Conservation (phyloP, 768 basidiomycete genomes). For the Lactarius deliciosus region DNA sequence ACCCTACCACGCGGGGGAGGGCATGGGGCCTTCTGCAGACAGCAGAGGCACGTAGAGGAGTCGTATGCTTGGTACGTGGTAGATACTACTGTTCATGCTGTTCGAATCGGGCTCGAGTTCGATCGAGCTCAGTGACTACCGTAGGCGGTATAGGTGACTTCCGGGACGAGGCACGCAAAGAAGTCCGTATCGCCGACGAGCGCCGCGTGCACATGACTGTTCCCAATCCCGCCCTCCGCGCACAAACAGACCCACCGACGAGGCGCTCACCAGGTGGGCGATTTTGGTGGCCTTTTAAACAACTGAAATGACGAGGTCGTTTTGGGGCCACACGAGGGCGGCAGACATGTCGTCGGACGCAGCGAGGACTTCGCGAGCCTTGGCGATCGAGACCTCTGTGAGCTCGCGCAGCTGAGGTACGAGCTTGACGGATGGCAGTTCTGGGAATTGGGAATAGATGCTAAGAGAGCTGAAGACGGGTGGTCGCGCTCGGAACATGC, state of each 20-base stretch:
- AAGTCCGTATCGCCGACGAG: constrained; percentile 98
- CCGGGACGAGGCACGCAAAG: constrained; percentile 71
- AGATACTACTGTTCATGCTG: too few relatives aligned
- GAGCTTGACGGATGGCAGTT: too few relatives aligned
- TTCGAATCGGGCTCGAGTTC: too few relatives aligned
- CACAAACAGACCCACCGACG: constrained; percentile 74
- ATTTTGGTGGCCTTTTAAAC: constrained; percentile 84
- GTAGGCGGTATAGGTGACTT: constrained; percentile 83
- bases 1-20: too few relatives aligned
- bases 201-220: constrained; percentile 59
- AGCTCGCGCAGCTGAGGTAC: constrained; percentile 37
- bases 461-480: constrained; percentile 31
- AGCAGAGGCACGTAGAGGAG: too few relatives aligned
- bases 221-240: constrained; percentile 50
- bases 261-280: constrained; percentile 76
- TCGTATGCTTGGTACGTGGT: too few relatives aligned
- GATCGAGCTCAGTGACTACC: constrained; percentile 31
- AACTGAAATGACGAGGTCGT: constrained; percentile 68
- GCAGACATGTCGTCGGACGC: constrained; percentile 65
- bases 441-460: constrained; percentile 32
- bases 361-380: constrained; percentile 84
- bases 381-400: constrained; percentile 77
- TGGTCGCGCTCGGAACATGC: too few relatives aligned
- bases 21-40: too few relatives aligned
- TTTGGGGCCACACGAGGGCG: constrained; percentile 79